These are phyloP conservation scores for Wickerhamiella dianesei DNA, from an alignment of 805 yeast species.

Conservation along the genomic window DNA sequence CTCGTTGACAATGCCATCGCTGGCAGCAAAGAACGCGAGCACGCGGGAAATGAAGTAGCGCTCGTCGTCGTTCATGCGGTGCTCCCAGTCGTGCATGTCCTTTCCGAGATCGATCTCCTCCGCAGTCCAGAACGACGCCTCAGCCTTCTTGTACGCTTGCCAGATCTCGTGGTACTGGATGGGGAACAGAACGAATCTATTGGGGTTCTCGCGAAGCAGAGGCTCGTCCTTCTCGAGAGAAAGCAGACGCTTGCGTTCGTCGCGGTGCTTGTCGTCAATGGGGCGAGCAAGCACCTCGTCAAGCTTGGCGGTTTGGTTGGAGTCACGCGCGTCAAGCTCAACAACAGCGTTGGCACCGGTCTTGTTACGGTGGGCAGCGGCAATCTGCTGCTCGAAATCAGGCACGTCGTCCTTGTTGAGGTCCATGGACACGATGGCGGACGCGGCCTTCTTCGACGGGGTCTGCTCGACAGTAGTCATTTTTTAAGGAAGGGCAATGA, in stretches of 20 bases:
- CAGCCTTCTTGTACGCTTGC: constrained; percentile 98
- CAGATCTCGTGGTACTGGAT: constrained; percentile 94
- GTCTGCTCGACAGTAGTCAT: constrained; percentile 30
- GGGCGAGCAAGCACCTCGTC: constrained; percentile 16
- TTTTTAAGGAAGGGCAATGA: background rate
- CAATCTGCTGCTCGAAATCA: constrained; percentile 11
- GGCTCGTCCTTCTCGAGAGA: constrained; percentile 82
- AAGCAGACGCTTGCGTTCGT: constrained; percentile 36
- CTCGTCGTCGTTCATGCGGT: constrained; percentile 78
- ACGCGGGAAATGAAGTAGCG: constrained; percentile 85
- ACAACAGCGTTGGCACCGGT: constrained; percentile 21
- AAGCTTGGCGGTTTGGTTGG: constrained; percentile 21
- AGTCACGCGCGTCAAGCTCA: constrained; percentile 9
- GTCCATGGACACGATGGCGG: constrained; percentile 40
- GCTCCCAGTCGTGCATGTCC: constrained; percentile 87
- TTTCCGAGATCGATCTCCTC: constrained; percentile 94
- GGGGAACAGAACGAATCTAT: constrained; percentile 88
- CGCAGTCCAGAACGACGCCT: constrained; percentile 99
- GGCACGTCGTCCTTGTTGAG: constrained; percentile 23
- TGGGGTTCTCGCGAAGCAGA: constrained; percentile 65
- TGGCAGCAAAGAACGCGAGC: constrained; percentile 94
- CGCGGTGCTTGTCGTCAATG: constrained; percentile 16
- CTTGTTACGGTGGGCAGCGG: constrained; percentile 8
- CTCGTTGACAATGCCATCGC: constrained; percentile 97
- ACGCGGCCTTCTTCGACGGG: constrained; percentile 53